Percentiles rank a stretch among this genome's conserved stretches.
Evolutionary conservation across 73 alveolate genomes (phyloP).

Genomic region (Tetrahymena elliotti): DNA sequence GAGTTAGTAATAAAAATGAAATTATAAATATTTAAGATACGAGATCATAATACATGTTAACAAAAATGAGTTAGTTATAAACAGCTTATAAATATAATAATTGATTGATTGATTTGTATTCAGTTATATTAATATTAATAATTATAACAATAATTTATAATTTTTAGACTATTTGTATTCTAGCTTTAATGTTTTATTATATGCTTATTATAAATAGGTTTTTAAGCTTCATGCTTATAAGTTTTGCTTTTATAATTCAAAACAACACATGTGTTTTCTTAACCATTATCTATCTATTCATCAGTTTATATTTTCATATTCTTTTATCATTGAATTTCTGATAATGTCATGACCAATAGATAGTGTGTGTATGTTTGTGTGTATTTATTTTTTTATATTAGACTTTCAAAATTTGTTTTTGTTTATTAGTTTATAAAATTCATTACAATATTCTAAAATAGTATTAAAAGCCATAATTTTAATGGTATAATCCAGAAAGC

Average conservation of each 20-base stretch:
- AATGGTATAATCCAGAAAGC: neutral
- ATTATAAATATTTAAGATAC: neutral
- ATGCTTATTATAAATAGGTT: neutral
- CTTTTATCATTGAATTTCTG: too few relatives aligned
- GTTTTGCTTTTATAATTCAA: too few relatives aligned
- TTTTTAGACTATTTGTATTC: neutral
- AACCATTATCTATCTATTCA: neutral
- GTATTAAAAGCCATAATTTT: neutral
- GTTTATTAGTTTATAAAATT: neutral
- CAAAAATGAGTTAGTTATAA: neutral
- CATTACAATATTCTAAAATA: too few relatives aligned
- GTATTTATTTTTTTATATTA: too few relatives aligned
- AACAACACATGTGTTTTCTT: neutral
- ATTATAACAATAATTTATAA: too few relatives aligned
- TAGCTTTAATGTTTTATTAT: neutral
- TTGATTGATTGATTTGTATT: neutral
- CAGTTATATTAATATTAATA: neutral
- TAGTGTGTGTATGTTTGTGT: too few relatives aligned
- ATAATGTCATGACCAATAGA: too few relatives aligned
- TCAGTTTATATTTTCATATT: too few relatives aligned
- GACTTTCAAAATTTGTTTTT: neutral
- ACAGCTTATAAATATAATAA: neutral
- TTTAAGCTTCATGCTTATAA: neutral
- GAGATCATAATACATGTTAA: neutral
- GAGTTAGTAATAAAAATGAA: neutral